Evolutionary conservation across 2,329 filamentous ascomycete species (phyloP).

Genomic region (Zelopaecilomyces penicillatus): DNA sequence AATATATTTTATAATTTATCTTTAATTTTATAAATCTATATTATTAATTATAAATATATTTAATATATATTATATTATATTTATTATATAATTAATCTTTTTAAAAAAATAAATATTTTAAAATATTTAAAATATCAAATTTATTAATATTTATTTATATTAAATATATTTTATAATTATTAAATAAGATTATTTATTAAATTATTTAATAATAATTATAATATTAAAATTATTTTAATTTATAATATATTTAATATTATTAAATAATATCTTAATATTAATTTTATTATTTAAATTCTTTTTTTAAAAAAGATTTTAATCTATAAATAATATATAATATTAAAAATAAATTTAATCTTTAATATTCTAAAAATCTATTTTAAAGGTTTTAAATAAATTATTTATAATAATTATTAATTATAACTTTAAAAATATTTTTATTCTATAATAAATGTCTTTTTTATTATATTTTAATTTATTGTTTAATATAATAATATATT

Average conservation of each 20-base stretch:
- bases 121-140: too few species aligned
- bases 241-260: background rate
- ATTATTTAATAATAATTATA: too few species aligned
- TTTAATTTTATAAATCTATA: background rate
- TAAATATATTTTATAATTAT: too few species aligned
- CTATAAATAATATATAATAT: conserved; percentile 1
- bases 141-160: too few species aligned
- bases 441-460: background rate
- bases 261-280: too few species aligned
- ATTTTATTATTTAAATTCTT: too few species aligned
- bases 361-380: conserved; percentile 2
- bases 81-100: too few species aligned
- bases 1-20: background rate
- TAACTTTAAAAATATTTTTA: conserved; percentile 3
- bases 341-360: too few species aligned
- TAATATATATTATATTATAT: background rate
- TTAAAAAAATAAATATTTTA: too few species aligned
- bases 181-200: too few species aligned
- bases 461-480: conserved; percentile 1
- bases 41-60: background rate
- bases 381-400: background rate
- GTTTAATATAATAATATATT: background rate
- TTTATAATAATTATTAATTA: background rate
- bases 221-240: background rate
- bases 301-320: too few species aligned